Conservation (phyloP, 2,329 filamentous ascomycete genomes). For the Sodiomyces alkalinus region DNA sequence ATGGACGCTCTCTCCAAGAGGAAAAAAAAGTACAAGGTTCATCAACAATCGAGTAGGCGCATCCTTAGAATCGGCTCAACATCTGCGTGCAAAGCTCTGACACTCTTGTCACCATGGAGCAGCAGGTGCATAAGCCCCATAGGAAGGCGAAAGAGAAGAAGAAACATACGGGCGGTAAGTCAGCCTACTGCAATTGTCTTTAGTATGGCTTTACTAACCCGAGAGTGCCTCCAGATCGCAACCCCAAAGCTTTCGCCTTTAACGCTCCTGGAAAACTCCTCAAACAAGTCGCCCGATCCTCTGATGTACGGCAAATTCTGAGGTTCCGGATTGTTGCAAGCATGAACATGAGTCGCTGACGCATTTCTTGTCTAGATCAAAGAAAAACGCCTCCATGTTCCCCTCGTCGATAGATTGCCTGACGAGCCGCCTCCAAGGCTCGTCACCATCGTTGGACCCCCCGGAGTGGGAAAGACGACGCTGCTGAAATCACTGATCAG, state of each 20-base stretch:
- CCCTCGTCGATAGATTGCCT: conserved; percentile 85
- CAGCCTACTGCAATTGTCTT: background rate
- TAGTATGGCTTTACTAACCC: conserved; percentile 9
- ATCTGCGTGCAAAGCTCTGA: too few species aligned
- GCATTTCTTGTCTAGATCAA: conserved; percentile 46
- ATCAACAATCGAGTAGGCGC: too few species aligned
- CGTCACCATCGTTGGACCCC: conserved; percentile 86
- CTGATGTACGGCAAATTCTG: conserved; percentile 38
- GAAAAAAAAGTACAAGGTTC: conserved; percentile 4
- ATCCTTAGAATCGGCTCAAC: too few species aligned
- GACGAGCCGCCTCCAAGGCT: conserved; percentile 90
- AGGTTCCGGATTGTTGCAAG: background rate
- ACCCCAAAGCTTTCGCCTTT: conserved; percentile 84
- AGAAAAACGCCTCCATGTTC: conserved; percentile 92
- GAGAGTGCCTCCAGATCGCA: conserved; percentile 42
- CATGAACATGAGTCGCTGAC: background rate
- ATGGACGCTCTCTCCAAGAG: background rate
- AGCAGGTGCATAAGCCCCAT: conserved; percentile 76
- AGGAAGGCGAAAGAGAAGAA: conserved; percentile 83
- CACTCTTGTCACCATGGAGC: conserved; percentile 54
- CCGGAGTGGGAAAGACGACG: conserved; percentile 90
- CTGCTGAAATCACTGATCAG: conserved; percentile 88
- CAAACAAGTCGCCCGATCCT: conserved; percentile 56
- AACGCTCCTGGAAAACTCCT: conserved; percentile 67
- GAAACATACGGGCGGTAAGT: conserved; percentile 40